Base-by-base conservation (phyloP, 441 rosid genomes). In the Gossypium laxum region DNA sequence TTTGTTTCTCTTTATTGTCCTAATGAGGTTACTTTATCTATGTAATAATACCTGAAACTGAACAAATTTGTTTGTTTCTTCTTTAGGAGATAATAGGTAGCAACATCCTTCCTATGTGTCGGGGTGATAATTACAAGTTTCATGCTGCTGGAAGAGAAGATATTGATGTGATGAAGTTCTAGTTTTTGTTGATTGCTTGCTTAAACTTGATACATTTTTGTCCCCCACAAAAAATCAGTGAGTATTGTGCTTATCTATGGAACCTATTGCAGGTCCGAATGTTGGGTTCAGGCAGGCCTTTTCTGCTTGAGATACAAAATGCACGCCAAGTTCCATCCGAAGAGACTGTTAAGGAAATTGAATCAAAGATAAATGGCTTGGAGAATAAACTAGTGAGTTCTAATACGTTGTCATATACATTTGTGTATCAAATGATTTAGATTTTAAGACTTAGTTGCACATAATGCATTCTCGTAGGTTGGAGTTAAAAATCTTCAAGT, bases 111-210 rank as follows among this genome's bases (percentile, higher is more conserved):
- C 96, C 92, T 51, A 72, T 77, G 50, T 93, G 90, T 82, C 80
- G 56, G 57, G 97, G 96, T 73, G 96, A 91, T 74, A 80, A 78
- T 55, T 90, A 87, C 88, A 93, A 90, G 86, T 93, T 93, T 72
- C 98, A 93, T 84, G 98, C 98, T 77, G 97, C 98, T 77, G 97
- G 98, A 34, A 89, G 98, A 90, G 98, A 93, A 84, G 98, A 93
- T 78, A 93, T 93, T 51, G 97, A 93, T 83, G 98, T 91, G 82
- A 76, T 58, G 43, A 77, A 41, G 55, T 68, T 75, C 63, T 24
- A 26, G 21, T 69, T 65, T 58, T 65, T 58, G 56, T 67, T 8
- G 7, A 56, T 48, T 66, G 54, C 45, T 38, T 65, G 17, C 70
- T 77, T 71, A 56, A 47, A 70, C 15, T 71, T 28, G 5, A 32